Base-by-base conservation (phyloP, 495 filamentous ascomycete species). In the Daldinia childiae region DNA sequence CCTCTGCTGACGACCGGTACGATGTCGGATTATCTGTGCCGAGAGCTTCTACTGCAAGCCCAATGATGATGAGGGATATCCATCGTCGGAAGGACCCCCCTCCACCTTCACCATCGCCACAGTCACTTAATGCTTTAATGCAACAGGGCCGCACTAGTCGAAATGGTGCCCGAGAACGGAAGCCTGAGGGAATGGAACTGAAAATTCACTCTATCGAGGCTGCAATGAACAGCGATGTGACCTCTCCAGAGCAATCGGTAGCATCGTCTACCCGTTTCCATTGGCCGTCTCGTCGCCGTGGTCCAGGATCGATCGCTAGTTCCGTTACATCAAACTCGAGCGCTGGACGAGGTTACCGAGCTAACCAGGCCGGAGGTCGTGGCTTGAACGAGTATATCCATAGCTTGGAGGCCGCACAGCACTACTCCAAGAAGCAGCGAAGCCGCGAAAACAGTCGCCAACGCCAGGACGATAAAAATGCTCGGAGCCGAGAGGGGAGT, bases 381-480 rank as follows among this genome's bases (percentile, higher is more conserved):
- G 93, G 90, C 68, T 86, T 93, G 32, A 92, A 96, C 72, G 89
- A 93, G 67, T 97, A 96, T 72, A 93, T 97, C 71, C 92, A 90
- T 79, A 96, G 93, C 77, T 79, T 97, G 2, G 92, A 96, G 21
- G 85, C 92, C 52, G 92, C 92, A 30, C 88, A 88, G 58, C 87
- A 87, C 71, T 85, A 90, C 74, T 81, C 88, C 6, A 84, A 82
- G 60, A 85, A 85, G 63, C 73, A 87, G 8, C 86, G 83, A 6
- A 79, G 81, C 51, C 83, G 84, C 38, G 87, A 85, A 21, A 81
- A 79, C 32, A 91, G 90, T 66, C 88, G 90, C 6, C 87, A 88
- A 24, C 81, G 87, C 60, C 78, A 81, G 62, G 76, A 77, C n/a
- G 70, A 77, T 5, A 69, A 68, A 17, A 60, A 72, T 12, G 85